A percentile compares a stretch with the other conserved stretches of the same genome.
Conservation (phyloP, 225 moss, liverwort and hornwort genomes). For the Anthoceros angustus region DNA sequence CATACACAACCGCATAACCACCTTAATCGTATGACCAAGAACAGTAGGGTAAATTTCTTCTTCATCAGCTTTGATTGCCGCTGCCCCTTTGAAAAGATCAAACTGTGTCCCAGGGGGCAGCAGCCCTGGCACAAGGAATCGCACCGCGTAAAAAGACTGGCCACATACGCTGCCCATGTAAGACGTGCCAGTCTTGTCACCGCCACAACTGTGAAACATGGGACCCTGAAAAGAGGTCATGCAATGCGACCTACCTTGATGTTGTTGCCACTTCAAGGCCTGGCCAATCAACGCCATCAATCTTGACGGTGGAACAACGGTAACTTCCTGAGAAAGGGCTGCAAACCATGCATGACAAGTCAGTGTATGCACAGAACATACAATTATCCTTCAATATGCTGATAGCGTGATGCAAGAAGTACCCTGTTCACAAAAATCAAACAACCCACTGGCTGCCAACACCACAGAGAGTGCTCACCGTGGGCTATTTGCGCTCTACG, state of each 20-base stretch:
- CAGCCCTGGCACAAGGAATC: conserved; percentile 37
- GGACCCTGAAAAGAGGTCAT: not conserved
- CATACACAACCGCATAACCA: conserved; percentile 2
- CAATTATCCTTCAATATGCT: no score
- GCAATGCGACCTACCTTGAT: conserved; percentile 43
- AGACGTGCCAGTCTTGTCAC: not conserved
- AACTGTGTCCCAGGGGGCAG: conserved; percentile 95
- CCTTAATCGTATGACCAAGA: conserved; percentile 79
- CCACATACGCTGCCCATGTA: not conserved
- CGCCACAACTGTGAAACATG: not conserved
- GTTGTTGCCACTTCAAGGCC: conserved; percentile 98
- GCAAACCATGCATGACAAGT: conserved; percentile 13
- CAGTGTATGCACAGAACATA: not conserved
- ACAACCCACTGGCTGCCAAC: not conserved
- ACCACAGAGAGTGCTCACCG: conserved; percentile 22
- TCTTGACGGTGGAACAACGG: conserved; percentile 93
- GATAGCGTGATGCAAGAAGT: no score
- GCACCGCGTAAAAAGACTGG: no score
- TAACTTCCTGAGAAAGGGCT: conserved; percentile 87
- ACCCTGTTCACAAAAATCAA: not conserved
- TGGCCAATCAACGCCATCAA: conserved; percentile 97
- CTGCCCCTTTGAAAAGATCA: conserved; percentile 95
- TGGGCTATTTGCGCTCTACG: conserved; percentile 91
- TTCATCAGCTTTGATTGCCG: conserved; percentile 95
- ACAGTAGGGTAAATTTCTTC: conserved; percentile 86